phyloP scores from a whole-genome alignment of 2,329 filamentous ascomycete genomes.

The Ramularia endophylla region DNA sequence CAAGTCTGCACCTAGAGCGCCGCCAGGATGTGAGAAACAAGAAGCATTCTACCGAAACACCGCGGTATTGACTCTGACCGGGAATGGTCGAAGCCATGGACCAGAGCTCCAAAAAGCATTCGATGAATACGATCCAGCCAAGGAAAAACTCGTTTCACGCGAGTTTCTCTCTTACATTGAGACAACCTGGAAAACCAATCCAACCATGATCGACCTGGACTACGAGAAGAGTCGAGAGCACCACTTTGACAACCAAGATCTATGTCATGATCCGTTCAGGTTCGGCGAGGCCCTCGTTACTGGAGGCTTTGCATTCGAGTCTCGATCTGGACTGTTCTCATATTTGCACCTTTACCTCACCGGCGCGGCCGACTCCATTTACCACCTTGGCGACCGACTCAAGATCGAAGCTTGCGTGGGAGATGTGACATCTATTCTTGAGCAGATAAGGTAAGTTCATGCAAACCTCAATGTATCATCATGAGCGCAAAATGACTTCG shows the following conservation, averaged over 20 bases:
- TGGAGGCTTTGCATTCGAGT: background rate
- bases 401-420: conserved; percentile 7
- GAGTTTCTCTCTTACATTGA: conserved; percentile 3
- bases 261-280: conserved; percentile 6
- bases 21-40: conserved; percentile 7
- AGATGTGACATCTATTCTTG: conserved; percentile 10
- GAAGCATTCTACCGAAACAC: conserved; percentile 8
- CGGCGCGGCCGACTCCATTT: background rate
- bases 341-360: background rate
- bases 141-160: background rate
- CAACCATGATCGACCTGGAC: conserved; percentile 9
- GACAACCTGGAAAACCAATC: conserved; percentile 7
- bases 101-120: conserved; percentile 4
- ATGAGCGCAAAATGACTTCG: too few relatives aligned
- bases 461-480: too few relatives aligned
- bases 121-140: background rate
- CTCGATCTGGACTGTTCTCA: background rate
- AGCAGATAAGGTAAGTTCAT: too few relatives aligned
- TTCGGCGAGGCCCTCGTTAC: conserved; percentile 1
- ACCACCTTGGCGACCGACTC: conserved; percentile 1
- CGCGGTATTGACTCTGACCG: conserved; percentile 2
- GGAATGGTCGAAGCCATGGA: background rate
- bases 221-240: conserved; percentile 3
- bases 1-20: background rate
- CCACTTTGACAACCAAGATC: background rate